A percentile compares a stretch with the other conserved stretches of the same genome.
Conservation (phyloP, 371 early-diverging fungal genomes). For the Apophysomyces variabilis region DNA sequence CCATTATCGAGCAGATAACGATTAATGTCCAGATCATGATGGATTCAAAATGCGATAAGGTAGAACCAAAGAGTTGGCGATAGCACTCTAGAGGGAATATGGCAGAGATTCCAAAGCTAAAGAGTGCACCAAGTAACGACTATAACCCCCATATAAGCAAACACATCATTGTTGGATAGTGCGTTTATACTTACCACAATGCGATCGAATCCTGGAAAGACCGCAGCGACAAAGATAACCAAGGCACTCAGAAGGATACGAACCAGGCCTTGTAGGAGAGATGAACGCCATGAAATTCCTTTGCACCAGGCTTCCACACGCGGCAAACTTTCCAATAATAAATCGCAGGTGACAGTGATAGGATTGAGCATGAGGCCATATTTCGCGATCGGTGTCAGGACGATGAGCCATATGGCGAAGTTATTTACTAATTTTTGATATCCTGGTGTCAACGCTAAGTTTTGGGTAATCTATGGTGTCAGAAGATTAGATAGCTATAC, state of each 20-base stretch:
- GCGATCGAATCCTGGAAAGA: slow-evolving; percentile 68
- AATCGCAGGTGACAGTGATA: slow-evolving; percentile 56
- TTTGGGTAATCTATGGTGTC: slow-evolving; percentile 61
- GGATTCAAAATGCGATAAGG: slow-evolving; percentile 20
- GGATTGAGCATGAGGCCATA: slow-evolving; percentile 61
- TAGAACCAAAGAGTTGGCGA: slow-evolving; percentile 34
- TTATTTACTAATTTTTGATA: slow-evolving; percentile 30
- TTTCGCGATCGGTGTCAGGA: slow-evolving; percentile 33
- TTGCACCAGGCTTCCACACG: slow-evolving; percentile 29
- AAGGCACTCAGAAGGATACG: slow-evolving; percentile 26
- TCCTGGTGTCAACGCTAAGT: slow-evolving; percentile 47
- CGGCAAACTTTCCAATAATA: slow-evolving; percentile 19
- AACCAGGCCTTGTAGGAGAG: slow-evolving; percentile 18
- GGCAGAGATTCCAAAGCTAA: slow-evolving; percentile 46
- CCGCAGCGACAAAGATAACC: slow-evolving; percentile 44
- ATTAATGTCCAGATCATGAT: slow-evolving; percentile 28
- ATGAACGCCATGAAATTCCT: slow-evolving; percentile 25
- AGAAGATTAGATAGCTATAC: not conserved
- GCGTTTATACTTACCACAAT: slow-evolving; percentile 53
- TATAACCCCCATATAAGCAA: slow-evolving; percentile 15
- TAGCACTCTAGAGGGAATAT: slow-evolving; percentile 52
- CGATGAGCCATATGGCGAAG: slow-evolving; percentile 32
- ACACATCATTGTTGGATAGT: not conserved
- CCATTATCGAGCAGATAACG: slow-evolving; percentile 27
- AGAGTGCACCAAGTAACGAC: slow-evolving; percentile 40